phyloP scores from a whole-genome alignment of 108 stramenopile species.

The Cyclostephanos tholiformis region DNA sequence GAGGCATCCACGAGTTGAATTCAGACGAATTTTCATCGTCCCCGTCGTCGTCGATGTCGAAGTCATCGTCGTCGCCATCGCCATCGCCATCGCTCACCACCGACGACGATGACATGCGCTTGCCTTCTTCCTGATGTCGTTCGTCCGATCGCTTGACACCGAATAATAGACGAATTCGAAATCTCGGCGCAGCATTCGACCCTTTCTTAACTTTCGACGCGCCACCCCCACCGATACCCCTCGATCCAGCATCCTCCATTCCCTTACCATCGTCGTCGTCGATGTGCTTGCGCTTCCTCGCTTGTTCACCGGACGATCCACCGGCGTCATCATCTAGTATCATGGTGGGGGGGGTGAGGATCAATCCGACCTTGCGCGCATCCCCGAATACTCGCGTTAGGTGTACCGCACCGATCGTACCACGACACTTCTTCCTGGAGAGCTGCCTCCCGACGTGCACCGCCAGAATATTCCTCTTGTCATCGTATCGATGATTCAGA shows the following conservation, averaged over 20 bases:
- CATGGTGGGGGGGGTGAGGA: conserved; percentile 54
- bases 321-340: conserved; percentile 5
- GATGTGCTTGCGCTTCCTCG: conserved; percentile 6
- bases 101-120: neutral
- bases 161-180: conserved; percentile 74
- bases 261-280: neutral
- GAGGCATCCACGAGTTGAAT: conserved; percentile 69
- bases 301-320: conserved; percentile 27
- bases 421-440: conserved; percentile 53
- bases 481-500: conserved; percentile 72
- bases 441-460: conserved; percentile 62
- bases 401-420: conserved; percentile 52
- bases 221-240: too few relatives aligned
- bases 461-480: conserved; percentile 79
- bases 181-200: conserved; percentile 55
- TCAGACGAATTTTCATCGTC: conserved; percentile 8
- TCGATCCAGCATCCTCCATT: too few relatives aligned
- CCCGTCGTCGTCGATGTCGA: conserved; percentile 26
- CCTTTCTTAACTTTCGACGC: too few relatives aligned
- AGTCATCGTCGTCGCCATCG: conserved; percentile 9
- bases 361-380: conserved; percentile 47
- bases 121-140: conserved; percentile 1
- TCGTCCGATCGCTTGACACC: conserved; percentile 55
- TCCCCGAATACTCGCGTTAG: conserved; percentile 50
- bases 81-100: neutral